Evolutionary conservation across 1,284 basidiomycete genomes (phyloP), one percentile per base, ranked within the genome.

Genomic region (Cutaneotrichosporon daszewskae): DNA sequence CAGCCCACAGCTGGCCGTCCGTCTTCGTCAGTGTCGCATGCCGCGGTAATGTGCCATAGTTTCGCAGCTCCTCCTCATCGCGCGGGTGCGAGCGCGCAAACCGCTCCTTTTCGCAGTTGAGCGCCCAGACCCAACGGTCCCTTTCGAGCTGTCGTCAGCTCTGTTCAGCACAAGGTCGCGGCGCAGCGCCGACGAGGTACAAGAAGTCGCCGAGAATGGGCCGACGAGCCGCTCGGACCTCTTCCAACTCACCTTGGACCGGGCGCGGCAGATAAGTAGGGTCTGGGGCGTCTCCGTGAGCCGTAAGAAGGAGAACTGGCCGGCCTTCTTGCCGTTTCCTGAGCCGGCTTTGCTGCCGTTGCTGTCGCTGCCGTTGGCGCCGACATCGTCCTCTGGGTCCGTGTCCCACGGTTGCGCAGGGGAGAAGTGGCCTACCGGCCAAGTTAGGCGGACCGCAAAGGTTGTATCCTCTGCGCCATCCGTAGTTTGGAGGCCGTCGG

Each of bases 61-160:
- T 49, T 17, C 69, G 53, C 37, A 62, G 45, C 25, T 22, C 36
- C 17, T 61, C 55, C 40, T 64, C 62, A 9, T 58, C 43, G 25
- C 42, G 40, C 0, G 55, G 36, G 44, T 70, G 60, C 9, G 45
- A 37, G 27, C 65, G 55, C 4, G 60, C 59, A 34, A 62, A 59
- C 13, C 67, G 44, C 45, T 72, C 67, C 57, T 66, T 69, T 48
- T 72, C 69, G 16, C 62, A 59, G 43, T 69, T 68, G 35, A 70
- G 55, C 7, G 60, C 64, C 64, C 67, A 68, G 0, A 72, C 58
- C 69, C 69, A 72, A n/a, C 62, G 43, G 55, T 72, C 68, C 18
- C 69, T 49, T 45, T 72, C 69, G 33, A 72, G 63, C 69, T 71
- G 43, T 17, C 3, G 38, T 37, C 23, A 39, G 47, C 36, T 20